Base-by-base conservation (phyloP, 345 rosid genomes). In the Hibiscus mutabilis region DNA sequence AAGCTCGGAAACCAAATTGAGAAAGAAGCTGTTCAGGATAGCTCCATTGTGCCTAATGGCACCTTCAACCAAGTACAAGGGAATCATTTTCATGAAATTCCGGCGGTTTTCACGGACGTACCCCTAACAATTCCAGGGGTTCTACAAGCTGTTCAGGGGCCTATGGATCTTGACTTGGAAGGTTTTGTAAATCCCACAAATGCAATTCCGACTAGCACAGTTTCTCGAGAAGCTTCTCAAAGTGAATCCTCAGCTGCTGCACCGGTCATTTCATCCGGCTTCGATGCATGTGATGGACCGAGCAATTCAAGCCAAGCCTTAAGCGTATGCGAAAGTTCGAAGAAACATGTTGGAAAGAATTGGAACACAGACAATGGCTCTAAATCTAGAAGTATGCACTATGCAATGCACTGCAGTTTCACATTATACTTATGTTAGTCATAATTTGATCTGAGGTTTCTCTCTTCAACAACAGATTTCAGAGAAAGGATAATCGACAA, bases 221-320 rank as follows among this genome's bases (percentile, higher is more conserved):
- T 79, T 76, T 89, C 94, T 67, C 73, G 78, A 51, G 91, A 89
- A 83, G 81, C 84, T 62, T 89, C 91, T 15, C 91, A 73, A 56
- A 85, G 87, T 52, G 91, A 85, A 79, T 89, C 95, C 71, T 87
- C 95, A 9, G 89, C 90, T 35, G 94, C 85, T 75, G 87, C 91
- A 62, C 90, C 88, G 8, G 82, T 86, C 46, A 24, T 82, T 76
- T 89, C 93, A 75, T 80, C 86, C 65, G 83, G 84, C 70, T 79
- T 85, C 53, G 91, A 87, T 74, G 81, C 75, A 5, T 86, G 80
- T 74, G 95, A 87, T 73, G 88, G 84, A 53, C 88, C 87, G 13
- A 82, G 82, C 80, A 80, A 79, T 81, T 89, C 95, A 25, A 76
- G 82, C 55, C 94, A 86, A 73, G 76, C 80, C 33, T 53, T 63